phyloP scores from a whole-genome alignment of 2,329 filamentous ascomycete species.

The Aotearoamyces nothofagi region DNA sequence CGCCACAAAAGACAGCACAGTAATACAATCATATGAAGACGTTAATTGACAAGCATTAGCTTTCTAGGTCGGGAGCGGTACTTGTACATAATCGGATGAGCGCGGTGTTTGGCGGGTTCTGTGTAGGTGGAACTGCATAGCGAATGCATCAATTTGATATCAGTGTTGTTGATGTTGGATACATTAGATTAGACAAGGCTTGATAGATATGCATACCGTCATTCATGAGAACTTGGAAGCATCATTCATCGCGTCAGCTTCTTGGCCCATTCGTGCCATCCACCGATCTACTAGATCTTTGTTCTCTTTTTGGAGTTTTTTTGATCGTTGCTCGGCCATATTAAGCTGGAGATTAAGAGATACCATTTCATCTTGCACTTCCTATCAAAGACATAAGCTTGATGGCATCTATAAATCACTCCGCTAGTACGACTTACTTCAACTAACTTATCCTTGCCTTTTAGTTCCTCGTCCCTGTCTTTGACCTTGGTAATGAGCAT shows the following conservation, averaged over 20 bases:
- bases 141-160: no score
- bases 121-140: no score
- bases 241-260: conserved; percentile 77
- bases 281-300: conserved; percentile 79
- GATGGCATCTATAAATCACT: conserved; percentile 4
- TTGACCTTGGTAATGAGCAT: conserved; percentile 50
- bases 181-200: no score
- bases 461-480: conserved; percentile 75
- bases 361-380: conserved; percentile 87
- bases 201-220: no score
- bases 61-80: no score
- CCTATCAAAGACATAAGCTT: conserved; percentile 24
- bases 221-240: conserved; percentile 29
- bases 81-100: no score
- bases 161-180: no score
- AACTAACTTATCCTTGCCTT: conserved; percentile 68
- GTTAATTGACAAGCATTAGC: no score
- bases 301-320: conserved; percentile 67
- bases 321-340: conserved; percentile 62
- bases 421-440: conserved; percentile 35
- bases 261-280: conserved; percentile 76
- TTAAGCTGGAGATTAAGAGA: conserved; percentile 78
- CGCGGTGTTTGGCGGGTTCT: no score
- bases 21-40: conserved; percentile 6
- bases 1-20: conserved; percentile 43